Conservation (phyloP, 345 rosid species). For the Populus simonii region DNA sequence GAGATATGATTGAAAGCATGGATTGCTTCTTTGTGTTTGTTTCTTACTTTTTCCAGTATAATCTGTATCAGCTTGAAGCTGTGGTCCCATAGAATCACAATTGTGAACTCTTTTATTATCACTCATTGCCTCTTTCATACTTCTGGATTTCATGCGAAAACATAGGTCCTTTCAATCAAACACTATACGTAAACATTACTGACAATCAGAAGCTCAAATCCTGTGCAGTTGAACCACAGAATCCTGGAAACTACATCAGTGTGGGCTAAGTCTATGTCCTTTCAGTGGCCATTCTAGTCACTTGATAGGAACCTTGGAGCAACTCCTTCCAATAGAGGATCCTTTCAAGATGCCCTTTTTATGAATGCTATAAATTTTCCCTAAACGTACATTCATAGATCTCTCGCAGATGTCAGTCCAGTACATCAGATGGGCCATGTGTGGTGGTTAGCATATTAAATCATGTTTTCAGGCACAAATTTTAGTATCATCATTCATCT, state of each 20-base stretch:
- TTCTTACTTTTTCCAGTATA: neutral
- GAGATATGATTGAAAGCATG: constrained; percentile 1
- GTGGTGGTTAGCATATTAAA: neutral
- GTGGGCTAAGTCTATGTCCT: neutral
- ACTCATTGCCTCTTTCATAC: neutral
- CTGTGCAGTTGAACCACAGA: neutral
- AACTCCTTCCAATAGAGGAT: neutral
- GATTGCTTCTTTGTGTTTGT: neutral
- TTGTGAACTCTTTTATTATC: neutral
- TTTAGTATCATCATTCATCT: neutral
- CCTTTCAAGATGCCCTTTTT: neutral
- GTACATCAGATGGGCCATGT: neutral
- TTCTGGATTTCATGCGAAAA: neutral
- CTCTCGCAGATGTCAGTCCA: neutral
- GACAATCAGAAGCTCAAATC: neutral
- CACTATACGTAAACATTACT: neutral
- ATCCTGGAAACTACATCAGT: neutral
- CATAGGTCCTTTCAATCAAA: neutral
- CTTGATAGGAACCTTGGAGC: neutral
- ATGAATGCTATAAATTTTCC: neutral
- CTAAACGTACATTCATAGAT: neutral
- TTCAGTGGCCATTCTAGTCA: neutral
- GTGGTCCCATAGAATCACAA: neutral
- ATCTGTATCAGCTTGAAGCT: neutral
- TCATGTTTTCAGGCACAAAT: neutral